A percentile compares a stretch with the other conserved stretches of the same genome.
Conservation (phyloP, 2,329 filamentous ascomycete species). For the Cadophora sp. region DNA sequence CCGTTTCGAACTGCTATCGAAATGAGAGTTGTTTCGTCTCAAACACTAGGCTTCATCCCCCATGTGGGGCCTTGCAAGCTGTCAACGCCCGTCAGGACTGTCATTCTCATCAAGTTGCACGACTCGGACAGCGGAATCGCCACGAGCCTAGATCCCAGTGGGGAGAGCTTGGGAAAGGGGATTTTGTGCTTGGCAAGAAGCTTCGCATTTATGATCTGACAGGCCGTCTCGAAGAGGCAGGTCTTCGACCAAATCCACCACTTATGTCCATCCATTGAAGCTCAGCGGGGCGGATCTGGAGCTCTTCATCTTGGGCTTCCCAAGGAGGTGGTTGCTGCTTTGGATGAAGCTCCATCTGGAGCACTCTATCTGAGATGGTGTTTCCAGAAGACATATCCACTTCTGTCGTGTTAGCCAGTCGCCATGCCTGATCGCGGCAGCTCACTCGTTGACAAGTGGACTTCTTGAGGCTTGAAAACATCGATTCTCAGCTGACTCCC, state of each 20-base stretch:
- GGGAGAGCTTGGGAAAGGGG: neutral
- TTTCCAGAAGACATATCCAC: neutral
- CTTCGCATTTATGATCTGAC: neutral
- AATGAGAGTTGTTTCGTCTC: neutral
- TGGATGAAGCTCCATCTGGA: neutral
- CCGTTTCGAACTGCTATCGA: neutral
- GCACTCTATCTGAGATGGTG: constrained; percentile 13
- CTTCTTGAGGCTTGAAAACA: neutral
- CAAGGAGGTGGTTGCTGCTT: neutral
- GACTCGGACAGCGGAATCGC: neutral
- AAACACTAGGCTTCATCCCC: neutral
- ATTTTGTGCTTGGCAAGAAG: neutral
- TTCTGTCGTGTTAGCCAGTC: neutral
- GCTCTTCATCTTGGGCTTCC: neutral
- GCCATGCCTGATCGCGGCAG: neutral
- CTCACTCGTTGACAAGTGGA: neutral
- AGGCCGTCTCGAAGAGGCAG: neutral
- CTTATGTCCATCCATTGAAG: neutral
- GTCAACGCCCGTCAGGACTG: neutral
- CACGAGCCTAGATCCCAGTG: neutral
- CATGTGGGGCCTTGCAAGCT: neutral
- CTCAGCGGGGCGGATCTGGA: neutral
- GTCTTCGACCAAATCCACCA: neutral
- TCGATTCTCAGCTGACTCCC: neutral
- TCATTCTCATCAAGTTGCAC: neutral